Conservation (phyloP, 1,284 basidiomycete genomes). For the Naganishia liquefaciens region DNA sequence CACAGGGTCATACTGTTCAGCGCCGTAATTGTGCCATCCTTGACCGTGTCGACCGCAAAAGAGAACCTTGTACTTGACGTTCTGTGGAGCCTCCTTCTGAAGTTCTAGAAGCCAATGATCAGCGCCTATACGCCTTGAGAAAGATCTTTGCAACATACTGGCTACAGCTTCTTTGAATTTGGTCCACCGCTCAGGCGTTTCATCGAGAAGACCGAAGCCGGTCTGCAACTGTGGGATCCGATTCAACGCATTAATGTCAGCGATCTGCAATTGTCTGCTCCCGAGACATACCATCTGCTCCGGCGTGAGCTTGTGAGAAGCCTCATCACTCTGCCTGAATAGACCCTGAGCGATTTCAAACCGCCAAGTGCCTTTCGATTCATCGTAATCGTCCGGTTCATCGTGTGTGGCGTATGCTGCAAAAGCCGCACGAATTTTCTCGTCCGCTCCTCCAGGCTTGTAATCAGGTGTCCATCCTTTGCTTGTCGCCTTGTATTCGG, state of each 20-base stretch:
- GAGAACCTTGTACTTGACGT: conserved; percentile 51
- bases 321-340: conserved; percentile 47
- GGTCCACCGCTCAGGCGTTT: conserved; percentile 44
- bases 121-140: background rate
- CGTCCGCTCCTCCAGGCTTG: conserved; percentile 22
- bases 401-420: conserved; percentile 28
- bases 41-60: conserved; percentile 53
- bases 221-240: conserved; percentile 33
- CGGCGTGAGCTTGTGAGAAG: conserved; percentile 41
- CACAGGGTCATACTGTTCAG: conserved; percentile 27
- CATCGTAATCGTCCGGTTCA: conserved; percentile 27
- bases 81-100: conserved; percentile 41
- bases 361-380: conserved; percentile 22
- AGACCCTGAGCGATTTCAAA: conserved; percentile 42
- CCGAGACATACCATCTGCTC: conserved; percentile 44
- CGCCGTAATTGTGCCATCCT: conserved; percentile 48
- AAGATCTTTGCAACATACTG: conserved; percentile 2
- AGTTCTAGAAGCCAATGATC: conserved; percentile 32
- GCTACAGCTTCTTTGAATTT: conserved; percentile 43
- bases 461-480: conserved; percentile 16
- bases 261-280: background rate
- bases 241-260: conserved; percentile 1
- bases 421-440: conserved; percentile 12
- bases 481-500: conserved; percentile 13
- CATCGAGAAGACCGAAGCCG: conserved; percentile 49